Percentiles rank a stretch among this genome's conserved stretches.
Evolutionary conservation across 1,284 basidiomycete genomes (phyloP).

Genomic region (Erythrobasidium hasegawianum): DNA sequence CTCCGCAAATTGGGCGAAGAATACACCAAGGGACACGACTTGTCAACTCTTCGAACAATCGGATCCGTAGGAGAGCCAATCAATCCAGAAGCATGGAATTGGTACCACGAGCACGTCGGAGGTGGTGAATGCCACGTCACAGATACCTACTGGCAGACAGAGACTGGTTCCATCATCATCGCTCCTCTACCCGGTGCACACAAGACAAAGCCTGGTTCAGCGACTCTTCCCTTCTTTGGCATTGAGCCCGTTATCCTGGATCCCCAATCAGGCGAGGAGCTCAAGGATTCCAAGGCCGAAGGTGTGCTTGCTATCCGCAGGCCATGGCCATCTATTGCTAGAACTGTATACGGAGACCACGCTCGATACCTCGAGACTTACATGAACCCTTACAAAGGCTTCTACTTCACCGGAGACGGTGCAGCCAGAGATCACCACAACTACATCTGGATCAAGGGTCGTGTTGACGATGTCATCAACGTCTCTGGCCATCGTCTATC

Average conservation of each 20-base stretch:
- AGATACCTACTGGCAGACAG: constrained; percentile 69
- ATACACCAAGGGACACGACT: constrained; percentile 79
- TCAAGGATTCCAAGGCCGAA: constrained; percentile 72
- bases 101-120: constrained; percentile 96
- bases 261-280: constrained; percentile 61
- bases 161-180: constrained; percentile 92
- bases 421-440: constrained; percentile 91
- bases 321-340: constrained; percentile 96
- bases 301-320: constrained; percentile 82
- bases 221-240: constrained; percentile 97
- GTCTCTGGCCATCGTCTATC: constrained; percentile 79
- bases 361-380: constrained; percentile 89
- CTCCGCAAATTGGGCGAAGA: constrained; percentile 82
- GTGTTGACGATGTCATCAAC: constrained; percentile 76
- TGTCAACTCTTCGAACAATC: constrained; percentile 77
- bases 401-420: constrained; percentile 94
- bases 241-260: constrained; percentile 86
- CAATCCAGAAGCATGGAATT: constrained; percentile 98
- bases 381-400: constrained; percentile 61
- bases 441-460: constrained; percentile 95
- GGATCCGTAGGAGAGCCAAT: constrained; percentile 97
- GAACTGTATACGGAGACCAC: constrained; percentile 89
- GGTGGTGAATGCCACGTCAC: constrained; percentile 76
- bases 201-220: constrained; percentile 91
- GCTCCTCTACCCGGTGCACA: constrained; percentile 94